A percentile compares a stretch with the other conserved stretches of the same genome.
Conservation (phyloP, 257 asterid species). For the Solanum megistacrolobum region DNA sequence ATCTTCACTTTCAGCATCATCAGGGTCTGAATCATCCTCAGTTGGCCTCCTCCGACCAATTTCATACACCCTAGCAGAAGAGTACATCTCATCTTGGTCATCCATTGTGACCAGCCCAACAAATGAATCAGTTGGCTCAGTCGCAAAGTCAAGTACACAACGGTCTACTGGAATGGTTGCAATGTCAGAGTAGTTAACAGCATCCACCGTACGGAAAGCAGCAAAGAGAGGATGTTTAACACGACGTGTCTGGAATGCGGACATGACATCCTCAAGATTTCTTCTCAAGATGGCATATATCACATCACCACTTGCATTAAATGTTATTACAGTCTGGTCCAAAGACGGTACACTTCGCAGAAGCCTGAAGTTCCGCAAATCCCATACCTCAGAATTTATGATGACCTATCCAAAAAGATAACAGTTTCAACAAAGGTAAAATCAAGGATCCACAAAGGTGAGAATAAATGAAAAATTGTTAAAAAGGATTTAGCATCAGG, state of each 20-base stretch:
- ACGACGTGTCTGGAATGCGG: constrained; percentile 74
- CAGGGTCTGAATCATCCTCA: constrained; percentile 96
- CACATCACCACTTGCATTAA: constrained; percentile 85
- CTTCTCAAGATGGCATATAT: constrained; percentile 86
- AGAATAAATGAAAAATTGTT: not conserved
- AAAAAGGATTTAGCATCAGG: not conserved
- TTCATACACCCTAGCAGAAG: constrained; percentile 89
- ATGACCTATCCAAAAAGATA: constrained; percentile 49
- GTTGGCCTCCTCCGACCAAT: constrained; percentile 88
- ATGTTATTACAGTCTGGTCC: constrained; percentile 77
- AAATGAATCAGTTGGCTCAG: constrained; percentile 90
- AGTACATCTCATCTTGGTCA: constrained; percentile 91
- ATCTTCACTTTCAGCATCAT: constrained; percentile 86
- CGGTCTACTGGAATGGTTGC: constrained; percentile 92
- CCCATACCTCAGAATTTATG: constrained; percentile 96
- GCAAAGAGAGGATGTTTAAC: constrained; percentile 87
- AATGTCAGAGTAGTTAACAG: constrained; percentile 84
- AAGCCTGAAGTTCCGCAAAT: constrained; percentile 77
- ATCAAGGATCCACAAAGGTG: not conserved
- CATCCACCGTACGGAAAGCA: constrained; percentile 94
- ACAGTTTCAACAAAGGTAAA: not conserved
- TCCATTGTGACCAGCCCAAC: constrained; percentile 89
- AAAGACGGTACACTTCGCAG: constrained; percentile 83
- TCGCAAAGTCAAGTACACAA: constrained; percentile 85
- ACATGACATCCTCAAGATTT: constrained; percentile 83